Base-by-base conservation (phyloP, 1,139 yeast species). In the Candida sanyaensis region DNA sequence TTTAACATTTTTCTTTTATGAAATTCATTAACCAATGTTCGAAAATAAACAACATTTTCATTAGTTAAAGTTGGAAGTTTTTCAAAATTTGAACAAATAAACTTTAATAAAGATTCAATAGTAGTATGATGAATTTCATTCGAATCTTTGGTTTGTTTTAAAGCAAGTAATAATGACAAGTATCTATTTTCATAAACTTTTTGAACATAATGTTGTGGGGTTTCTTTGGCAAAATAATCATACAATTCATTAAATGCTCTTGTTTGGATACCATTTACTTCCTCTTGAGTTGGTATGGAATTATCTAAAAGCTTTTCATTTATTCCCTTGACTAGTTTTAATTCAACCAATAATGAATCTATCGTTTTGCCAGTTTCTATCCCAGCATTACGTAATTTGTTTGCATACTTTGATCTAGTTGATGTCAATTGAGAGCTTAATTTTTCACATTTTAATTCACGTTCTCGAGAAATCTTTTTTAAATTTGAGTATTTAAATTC, bases 151-250 rank as follows among this genome's bases (percentile, higher is more conserved):
- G 33, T 34, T 36, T 47, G 47, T 33, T 39, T 45, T 10, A 50
- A 40, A 1, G 46, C 37, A 23, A 23, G 41, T 10, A 47, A 13
- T 26, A 32, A 32, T n/a, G 43, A 31, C 4, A 41, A 21, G 37
- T 50, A 47, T 36, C 46, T 37, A 31, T 45, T 43, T 42, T 50
- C 50, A 43, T 47, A 50, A 6, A 50, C 34, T 32, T 43, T 42
- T 33, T 43, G 38, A 12, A 50, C 31, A 37, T 50, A 50, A 12
- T 29, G 23, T 27, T 36, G 30, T 9, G 33, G 30, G 2, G 29
- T 28, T 11, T 33, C 30, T 23, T 37, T 30, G n/a, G 27, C 13
- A 23, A 34, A 28, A 12, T 31, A 27, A 7, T 42, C 41, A 17
- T 34, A 36, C 28, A 42, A 36, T 23, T 31, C 29, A 28, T 42